phyloP scores from a whole-genome alignment of 768 basidiomycete genomes.

The Flagelloscypha sp. region DNA sequence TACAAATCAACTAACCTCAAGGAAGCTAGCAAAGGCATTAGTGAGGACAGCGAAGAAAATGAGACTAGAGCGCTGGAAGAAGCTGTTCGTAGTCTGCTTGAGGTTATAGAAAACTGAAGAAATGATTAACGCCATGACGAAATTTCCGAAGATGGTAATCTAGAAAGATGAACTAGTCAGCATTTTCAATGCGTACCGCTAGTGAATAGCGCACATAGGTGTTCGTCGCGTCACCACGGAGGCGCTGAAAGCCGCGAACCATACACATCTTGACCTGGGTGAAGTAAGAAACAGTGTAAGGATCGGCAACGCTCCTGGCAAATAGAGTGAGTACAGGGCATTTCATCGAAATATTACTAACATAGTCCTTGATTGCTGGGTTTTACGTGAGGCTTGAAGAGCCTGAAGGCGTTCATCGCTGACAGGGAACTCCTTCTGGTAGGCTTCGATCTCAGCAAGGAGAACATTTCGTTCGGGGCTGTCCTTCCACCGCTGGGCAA shows the following conservation, averaged over 20 bases:
- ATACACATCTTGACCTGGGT: conserved; percentile 39
- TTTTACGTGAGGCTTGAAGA: conserved; percentile 23
- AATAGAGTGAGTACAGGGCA: neutral
- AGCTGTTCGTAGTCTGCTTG: conserved; percentile 26
- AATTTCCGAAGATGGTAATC: conserved; percentile 15
- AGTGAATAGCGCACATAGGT: too few species aligned
- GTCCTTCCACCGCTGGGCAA: conserved; percentile 28
- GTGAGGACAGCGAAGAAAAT: conserved; percentile 32
- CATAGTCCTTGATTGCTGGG: conserved; percentile 31
- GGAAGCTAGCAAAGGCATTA: conserved; percentile 29
- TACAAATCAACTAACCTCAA: conserved; percentile 14
- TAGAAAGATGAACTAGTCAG: too few species aligned
- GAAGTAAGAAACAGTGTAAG: conserved; percentile 37
- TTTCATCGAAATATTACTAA: conserved; percentile 6
- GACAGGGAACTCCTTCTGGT: conserved; percentile 22
- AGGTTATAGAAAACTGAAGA: conserved; percentile 34
- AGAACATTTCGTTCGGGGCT: conserved; percentile 22
- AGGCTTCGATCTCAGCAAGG: conserved; percentile 21
- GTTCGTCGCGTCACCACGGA: conserved; percentile 32
- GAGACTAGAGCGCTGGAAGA: conserved; percentile 35
- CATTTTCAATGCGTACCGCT: too few species aligned
- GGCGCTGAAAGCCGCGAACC: conserved; percentile 34
- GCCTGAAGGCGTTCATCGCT: conserved; percentile 16
- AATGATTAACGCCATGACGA: conserved; percentile 12
- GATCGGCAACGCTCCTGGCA: conserved; percentile 16